These are phyloP conservation scores for Dalbergia oliveri DNA, from an alignment of 306 rosid genomes.

Conservation along the genomic window DNA sequence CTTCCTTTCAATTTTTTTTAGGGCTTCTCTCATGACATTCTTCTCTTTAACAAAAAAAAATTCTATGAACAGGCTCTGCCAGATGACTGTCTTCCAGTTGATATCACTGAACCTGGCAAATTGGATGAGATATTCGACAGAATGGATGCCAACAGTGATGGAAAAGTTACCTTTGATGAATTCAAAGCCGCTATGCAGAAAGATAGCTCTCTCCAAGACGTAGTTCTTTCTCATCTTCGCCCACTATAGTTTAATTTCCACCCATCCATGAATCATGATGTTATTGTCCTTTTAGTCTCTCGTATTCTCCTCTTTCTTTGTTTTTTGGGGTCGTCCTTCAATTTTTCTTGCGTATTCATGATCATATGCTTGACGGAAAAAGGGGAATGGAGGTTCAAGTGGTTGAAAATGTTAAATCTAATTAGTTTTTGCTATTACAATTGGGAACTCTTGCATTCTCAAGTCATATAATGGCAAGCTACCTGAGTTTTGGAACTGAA, in stretches of 20 bases:
- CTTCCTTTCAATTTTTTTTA: slow-evolving; percentile 14
- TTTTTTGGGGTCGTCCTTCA: not conserved
- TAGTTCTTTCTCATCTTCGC: slow-evolving; percentile 81
- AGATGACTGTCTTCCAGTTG: slow-evolving; percentile 83
- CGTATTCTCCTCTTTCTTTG: not conserved
- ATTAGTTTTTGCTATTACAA: slow-evolving; percentile 23
- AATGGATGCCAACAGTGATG: slow-evolving; percentile 94
- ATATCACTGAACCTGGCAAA: slow-evolving; percentile 90
- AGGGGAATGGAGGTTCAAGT: not conserved
- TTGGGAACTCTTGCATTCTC: slow-evolving; percentile 35
- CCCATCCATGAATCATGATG: not conserved
- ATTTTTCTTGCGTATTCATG: not conserved
- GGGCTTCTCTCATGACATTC: slow-evolving; percentile 8
- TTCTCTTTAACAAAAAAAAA: slow-evolving; percentile 38
- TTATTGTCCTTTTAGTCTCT: not conserved
- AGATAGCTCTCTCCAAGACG: slow-evolving; percentile 92
- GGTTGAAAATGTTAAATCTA: slow-evolving; percentile 10
- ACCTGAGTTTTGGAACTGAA: not conserved
- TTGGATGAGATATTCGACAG: slow-evolving; percentile 88
- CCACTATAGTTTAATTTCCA: slow-evolving; percentile 43
- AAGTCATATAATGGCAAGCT: not conserved
- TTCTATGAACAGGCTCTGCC: slow-evolving; percentile 78
- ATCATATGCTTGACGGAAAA: not conserved
- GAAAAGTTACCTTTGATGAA: slow-evolving; percentile 90
- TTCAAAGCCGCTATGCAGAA: slow-evolving; percentile 94